Base-by-base conservation (phyloP, 176 grass and related monocot genomes). In the Saccharum spontaneum region DNA sequence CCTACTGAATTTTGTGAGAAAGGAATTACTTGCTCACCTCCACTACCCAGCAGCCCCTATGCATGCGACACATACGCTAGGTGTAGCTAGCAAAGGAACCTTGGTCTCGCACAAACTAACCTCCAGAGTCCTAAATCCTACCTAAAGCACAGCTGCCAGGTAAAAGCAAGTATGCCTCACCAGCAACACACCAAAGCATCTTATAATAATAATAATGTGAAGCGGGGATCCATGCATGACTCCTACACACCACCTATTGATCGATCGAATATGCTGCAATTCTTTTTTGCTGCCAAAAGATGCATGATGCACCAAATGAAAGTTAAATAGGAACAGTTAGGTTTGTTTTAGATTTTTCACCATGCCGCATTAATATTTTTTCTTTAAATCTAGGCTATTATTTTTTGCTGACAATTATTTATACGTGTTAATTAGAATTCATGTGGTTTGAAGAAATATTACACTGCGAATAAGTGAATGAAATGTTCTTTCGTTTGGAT, bases 21-120 rank as follows among this genome's bases (percentile, higher is more conserved):
- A 86, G 37, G 62, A 79, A 79, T 79, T 65, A 52, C 23, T 44
- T 61, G 76, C 50, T 77, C 57, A 68, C 83, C 40, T 65, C 44
- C 48, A 74, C 74, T 77, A 62, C 72, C 22, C 7, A n/a, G 71
- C 65, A 15, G n/a, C 40, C 70, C 40, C 71, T 24, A n/a, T 13
- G 22, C 44, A 60, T 61, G 69, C 76, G 54, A 79, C 80, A 82
- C 60, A 75, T 34, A 14, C 23, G 37, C 15, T 62, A 7, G 38
- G 71, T 23, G 71, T 23, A 82, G 76, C n/a, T 64, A 67, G 61
- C 61, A 69, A 89, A 62, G 46, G 84, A 86, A 75, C 73, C 82
- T 83, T 90, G 78, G 79, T 90, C 87, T 94, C 88, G 77, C 84
- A 90, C 88, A 80, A n/a, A 79, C 61, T 77, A 71, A 79, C 67